These are phyloP conservation scores for Conticribra weissflogii DNA, from an alignment of 108 stramenopile genomes.

Conservation along the genomic window DNA sequence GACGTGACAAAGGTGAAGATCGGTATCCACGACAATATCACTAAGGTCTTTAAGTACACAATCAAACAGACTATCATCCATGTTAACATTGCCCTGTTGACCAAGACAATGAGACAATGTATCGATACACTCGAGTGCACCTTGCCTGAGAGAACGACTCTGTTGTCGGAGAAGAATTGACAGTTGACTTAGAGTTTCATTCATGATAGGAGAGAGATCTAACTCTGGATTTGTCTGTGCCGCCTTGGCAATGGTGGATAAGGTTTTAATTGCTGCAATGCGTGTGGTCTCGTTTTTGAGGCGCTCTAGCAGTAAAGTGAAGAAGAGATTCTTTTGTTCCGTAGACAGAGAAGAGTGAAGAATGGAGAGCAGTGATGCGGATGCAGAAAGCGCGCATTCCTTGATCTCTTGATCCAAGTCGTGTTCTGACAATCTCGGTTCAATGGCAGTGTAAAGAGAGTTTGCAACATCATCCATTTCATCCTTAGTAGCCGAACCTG, in stretches of 20 bases:
- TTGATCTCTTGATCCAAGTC: slow-evolving; percentile 98
- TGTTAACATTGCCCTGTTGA: slow-evolving; percentile 12
- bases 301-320: slow-evolving; percentile 83
- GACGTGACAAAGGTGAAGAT: slow-evolving; percentile 92
- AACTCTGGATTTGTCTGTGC: slow-evolving; percentile 51
- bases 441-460: slow-evolving; percentile 81
- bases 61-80: slow-evolving; percentile 60
- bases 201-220: slow-evolving; percentile 79
- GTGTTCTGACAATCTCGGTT: slow-evolving; percentile 90
- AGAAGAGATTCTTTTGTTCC: slow-evolving; percentile 63
- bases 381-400: slow-evolving; percentile 84
- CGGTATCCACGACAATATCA: slow-evolving; percentile 80
- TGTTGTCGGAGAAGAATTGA: slow-evolving; percentile 88
- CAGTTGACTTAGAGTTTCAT: slow-evolving; percentile 76
- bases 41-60: slow-evolving; percentile 80
- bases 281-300: slow-evolving; percentile 96
- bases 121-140: slow-evolving; percentile 79
- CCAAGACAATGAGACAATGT: slow-evolving; percentile 71
- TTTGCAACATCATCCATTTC: slow-evolving; percentile 63
- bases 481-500: slow-evolving; percentile 44
- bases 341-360: slow-evolving; percentile 59
- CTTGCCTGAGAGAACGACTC: slow-evolving; percentile 85
- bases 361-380: slow-evolving; percentile 61
- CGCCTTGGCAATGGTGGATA: slow-evolving; percentile 69
- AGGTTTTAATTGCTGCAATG: slow-evolving; percentile 89